Evolutionary conservation across 495 filamentous ascomycete genomes (phyloP).

Genomic region (Elasticomyces elasticus): DNA sequence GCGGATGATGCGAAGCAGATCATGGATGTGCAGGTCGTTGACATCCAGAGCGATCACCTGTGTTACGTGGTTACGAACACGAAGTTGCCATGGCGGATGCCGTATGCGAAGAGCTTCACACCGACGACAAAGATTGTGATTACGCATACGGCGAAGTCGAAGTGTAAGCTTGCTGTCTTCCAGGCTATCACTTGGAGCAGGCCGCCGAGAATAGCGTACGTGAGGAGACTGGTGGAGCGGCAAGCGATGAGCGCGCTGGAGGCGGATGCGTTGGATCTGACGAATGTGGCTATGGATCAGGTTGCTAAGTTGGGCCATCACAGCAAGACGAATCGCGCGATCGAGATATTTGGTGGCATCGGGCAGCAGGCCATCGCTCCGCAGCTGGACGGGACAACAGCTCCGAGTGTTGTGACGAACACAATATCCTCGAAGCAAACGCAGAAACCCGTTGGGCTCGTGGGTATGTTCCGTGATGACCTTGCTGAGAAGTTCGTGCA

Average conservation of each 20-base stretch:
- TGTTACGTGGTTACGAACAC: constrained; percentile 89
- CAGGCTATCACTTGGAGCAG: constrained; percentile 74
- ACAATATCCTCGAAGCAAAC: constrained; percentile 43
- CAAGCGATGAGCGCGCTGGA: constrained; percentile 72
- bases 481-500: constrained; percentile 58
- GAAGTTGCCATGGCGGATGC: constrained; percentile 85
- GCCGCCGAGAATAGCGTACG: constrained; percentile 2
- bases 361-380: constrained; percentile 60
- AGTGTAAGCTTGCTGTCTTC: constrained; percentile 82
- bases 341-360: constrained; percentile 79
- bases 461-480: constrained; percentile 60
- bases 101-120: constrained; percentile 66
- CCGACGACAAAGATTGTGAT: constrained; percentile 88
- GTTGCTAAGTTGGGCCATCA: constrained; percentile 71
- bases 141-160: constrained; percentile 82
- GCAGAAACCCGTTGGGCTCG: constrained; percentile 42
- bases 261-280: constrained; percentile 74
- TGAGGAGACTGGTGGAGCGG: constrained; percentile 52
- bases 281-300: constrained; percentile 78
- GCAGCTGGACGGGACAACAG: constrained; percentile 47
- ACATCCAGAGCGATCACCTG: constrained; percentile 85
- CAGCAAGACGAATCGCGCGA: constrained; percentile 79
- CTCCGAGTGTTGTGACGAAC: constrained; percentile 32
- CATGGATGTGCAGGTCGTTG: constrained; percentile 74
- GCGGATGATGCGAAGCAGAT: not conserved